These are phyloP conservation scores for Raphanus sativus DNA, from an alignment of 345 rosid genomes.

Conservation along the genomic window DNA sequence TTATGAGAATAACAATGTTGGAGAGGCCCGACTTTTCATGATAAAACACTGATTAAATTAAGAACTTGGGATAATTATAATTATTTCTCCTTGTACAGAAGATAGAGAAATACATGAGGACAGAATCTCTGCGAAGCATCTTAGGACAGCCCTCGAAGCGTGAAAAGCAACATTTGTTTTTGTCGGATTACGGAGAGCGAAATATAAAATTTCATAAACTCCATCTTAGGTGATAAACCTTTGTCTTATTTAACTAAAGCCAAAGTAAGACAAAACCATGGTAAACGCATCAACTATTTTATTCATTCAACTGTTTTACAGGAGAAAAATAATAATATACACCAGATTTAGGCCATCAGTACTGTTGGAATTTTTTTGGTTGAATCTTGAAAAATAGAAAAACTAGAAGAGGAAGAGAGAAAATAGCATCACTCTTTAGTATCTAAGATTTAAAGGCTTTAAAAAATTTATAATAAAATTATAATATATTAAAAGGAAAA, in stretches of 20 bases:
- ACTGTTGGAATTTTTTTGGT: no score
- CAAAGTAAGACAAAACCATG: constrained; percentile 26
- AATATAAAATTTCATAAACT: background rate
- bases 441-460: no score
- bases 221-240: constrained; percentile 19
- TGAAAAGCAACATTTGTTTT: constrained; percentile 38
- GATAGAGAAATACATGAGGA: background rate
- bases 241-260: constrained; percentile 30
- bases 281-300: background rate
- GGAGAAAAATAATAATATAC: background rate
- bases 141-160: constrained; percentile 38
- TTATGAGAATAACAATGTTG: constrained; percentile 32
- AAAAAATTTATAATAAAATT: no score
- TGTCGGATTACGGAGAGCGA: background rate
- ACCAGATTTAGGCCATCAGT: background rate
- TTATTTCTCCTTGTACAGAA: background rate
- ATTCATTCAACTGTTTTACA: background rate
- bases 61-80: constrained; percentile 8
- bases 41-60: constrained; percentile 28
- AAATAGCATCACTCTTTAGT: no score
- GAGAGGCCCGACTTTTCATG: constrained; percentile 35
- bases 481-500: no score
- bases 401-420: no score
- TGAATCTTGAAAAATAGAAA: no score
- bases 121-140: constrained; percentile 45